Evolutionary conservation across 2,329 filamentous ascomycete genomes (phyloP).

Genomic region (Rutstroemia sydowiana): DNA sequence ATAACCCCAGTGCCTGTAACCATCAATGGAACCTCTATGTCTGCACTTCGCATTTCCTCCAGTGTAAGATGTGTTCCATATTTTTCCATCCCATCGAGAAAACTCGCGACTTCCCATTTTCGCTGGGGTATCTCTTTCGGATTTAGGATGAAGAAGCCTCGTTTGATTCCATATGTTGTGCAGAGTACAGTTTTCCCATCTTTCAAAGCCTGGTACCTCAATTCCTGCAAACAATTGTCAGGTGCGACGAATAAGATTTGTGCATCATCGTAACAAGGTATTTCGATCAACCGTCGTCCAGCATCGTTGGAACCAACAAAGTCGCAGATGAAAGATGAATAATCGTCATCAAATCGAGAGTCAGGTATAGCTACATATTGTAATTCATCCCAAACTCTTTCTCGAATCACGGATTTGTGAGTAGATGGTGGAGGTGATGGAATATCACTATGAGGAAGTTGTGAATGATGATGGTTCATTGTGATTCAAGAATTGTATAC

Average conservation of each 20-base stretch:
- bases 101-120: conserved; percentile 31
- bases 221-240: conserved; percentile 38
- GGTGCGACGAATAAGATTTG: conserved; percentile 34
- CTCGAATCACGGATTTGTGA: conserved; percentile 8
- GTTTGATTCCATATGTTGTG: conserved; percentile 35
- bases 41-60: conserved; percentile 27
- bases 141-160: conserved; percentile 37
- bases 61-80: conserved; percentile 32
- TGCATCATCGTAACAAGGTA: conserved; percentile 30
- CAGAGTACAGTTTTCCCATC: conserved; percentile 36
- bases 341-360: conserved; percentile 38
- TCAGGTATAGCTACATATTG: conserved; percentile 35
- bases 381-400: conserved; percentile 31
- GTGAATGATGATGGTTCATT: background rate
- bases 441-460: background rate
- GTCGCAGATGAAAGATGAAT: conserved; percentile 36
- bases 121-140: conserved; percentile 27
- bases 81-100: conserved; percentile 38
- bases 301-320: conserved; percentile 34
- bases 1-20: conserved; percentile 36
- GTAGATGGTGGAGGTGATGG: conserved; percentile 1
- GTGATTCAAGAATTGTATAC: too few species aligned
- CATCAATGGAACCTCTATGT: conserved; percentile 31
- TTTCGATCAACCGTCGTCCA: conserved; percentile 26
- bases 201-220: conserved; percentile 32